Evolutionary conservation across 2,329 filamentous ascomycete genomes (phyloP).

Genomic region (Fusarium hostae): DNA sequence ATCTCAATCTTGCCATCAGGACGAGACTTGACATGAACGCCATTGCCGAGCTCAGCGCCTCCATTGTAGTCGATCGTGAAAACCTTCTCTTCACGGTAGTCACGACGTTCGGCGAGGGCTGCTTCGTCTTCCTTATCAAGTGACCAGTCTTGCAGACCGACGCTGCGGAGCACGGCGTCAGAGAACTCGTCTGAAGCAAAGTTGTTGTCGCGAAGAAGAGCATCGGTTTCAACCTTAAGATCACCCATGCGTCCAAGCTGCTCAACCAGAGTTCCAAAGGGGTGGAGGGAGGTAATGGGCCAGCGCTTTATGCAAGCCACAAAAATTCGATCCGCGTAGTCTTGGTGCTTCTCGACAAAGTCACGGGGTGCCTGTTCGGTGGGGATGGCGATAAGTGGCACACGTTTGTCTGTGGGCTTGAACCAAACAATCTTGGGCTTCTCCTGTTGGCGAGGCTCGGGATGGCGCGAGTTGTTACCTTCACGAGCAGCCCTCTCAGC

Average conservation of each 20-base stretch:
- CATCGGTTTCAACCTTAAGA: constrained; percentile 96
- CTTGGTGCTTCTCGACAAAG: constrained; percentile 98
- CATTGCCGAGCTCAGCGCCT: constrained; percentile 88
- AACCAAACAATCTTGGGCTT: constrained; percentile 99
- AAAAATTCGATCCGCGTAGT: constrained; percentile 97
- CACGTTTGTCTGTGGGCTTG: constrained; percentile 98
- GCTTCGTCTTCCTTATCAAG: constrained; percentile 84
- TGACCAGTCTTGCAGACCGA: constrained; percentile 92
- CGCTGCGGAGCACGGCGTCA: constrained; percentile 92
- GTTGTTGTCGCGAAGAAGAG: constrained; percentile 97
- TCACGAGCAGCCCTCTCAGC: constrained; percentile 93
- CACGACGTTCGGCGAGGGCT: constrained; percentile 78
- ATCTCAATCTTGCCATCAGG: constrained; percentile 90
- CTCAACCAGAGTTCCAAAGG: constrained; percentile 96
- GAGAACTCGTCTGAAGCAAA: constrained; percentile 98
- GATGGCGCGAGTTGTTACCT: constrained; percentile 74
- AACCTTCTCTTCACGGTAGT: constrained; percentile 87
- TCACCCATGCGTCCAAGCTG: constrained; percentile 98
- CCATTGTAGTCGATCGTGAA: constrained; percentile 95
- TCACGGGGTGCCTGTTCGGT: constrained; percentile 97
- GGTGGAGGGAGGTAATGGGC: constrained; percentile 99
- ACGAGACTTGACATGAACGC: constrained; percentile 88
- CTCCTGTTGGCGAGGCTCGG: constrained; percentile 84
- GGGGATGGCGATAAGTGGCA: constrained; percentile 96
- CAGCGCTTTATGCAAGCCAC: constrained; percentile 99